Evolutionary conservation across 1,284 basidiomycete genomes (phyloP).

Genomic region (Porogramme epimiltina): DNA sequence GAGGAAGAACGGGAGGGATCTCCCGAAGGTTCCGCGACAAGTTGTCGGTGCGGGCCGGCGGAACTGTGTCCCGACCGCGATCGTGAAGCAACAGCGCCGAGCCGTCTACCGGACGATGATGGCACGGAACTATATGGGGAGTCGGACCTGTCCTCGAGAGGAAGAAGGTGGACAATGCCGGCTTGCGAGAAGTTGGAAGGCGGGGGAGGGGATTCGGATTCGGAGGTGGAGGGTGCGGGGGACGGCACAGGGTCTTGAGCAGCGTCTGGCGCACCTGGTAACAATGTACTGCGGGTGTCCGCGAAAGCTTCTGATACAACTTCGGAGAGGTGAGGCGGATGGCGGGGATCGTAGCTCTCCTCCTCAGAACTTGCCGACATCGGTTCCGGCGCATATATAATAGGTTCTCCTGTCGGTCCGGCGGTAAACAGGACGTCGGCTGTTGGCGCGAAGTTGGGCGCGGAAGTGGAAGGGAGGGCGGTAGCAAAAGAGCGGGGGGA

Average conservation of each 20-base stretch:
- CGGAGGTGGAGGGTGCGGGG: neutral
- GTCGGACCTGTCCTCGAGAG: constrained; percentile 26
- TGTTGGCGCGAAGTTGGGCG: neutral
- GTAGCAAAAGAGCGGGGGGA: constrained; percentile 27
- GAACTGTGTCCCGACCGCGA: neutral
- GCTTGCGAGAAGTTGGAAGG: constrained; percentile 41
- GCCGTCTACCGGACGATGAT: constrained; percentile 21
- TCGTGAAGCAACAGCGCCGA: constrained; percentile 7
- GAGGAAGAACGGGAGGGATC: constrained; percentile 20
- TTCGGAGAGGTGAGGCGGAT: constrained; percentile 32
- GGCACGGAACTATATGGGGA: constrained; percentile 17
- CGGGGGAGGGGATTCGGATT: neutral
- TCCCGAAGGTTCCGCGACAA: constrained; percentile 17
- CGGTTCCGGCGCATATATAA: constrained; percentile 10
- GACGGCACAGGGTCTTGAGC: neutral
- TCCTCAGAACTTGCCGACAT: neutral
- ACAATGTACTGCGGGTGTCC: constrained; percentile 9
- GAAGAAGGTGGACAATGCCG: constrained; percentile 54
- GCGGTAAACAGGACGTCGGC: constrained; percentile 15
- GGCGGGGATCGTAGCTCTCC: constrained; percentile 26
- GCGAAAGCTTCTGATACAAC: constrained; percentile 32
- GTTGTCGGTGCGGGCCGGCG: too few relatives aligned
- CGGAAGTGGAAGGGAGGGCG: constrained; percentile 4
- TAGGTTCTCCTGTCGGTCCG: constrained; percentile 24
- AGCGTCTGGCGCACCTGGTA: constrained; percentile 1